A percentile compares a stretch with the other conserved stretches of the same genome.
phyloP scores from a whole-genome alignment of 441 rosid species.

The Arabidopsis lyrata region DNA sequence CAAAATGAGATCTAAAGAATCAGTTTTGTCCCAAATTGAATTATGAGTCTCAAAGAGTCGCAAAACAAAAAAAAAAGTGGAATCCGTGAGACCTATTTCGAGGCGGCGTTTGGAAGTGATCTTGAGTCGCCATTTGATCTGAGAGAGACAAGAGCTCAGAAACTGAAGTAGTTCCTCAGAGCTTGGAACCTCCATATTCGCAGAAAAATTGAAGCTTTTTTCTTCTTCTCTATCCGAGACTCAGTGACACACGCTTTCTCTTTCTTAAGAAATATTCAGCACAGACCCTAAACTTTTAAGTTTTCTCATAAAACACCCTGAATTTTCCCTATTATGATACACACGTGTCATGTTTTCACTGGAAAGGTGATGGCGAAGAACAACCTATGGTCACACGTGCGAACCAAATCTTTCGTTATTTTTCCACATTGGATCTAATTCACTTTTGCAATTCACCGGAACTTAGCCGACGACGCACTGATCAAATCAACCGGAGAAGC shows the following conservation, averaged over 20 bases:
- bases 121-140: conserved; percentile 81
- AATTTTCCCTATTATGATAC: background rate
- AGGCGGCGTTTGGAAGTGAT: conserved; percentile 74
- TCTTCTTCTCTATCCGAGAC: too few species aligned
- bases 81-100: conserved; percentile 62
- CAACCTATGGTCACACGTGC: conserved; percentile 37
- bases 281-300: background rate
- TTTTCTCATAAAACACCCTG: background rate
- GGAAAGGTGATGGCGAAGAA: conserved; percentile 2
- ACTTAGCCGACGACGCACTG: conserved; percentile 37
- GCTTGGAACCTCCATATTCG: conserved; percentile 53
- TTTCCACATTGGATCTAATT: conserved; percentile 23
- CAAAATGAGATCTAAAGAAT: conserved; percentile 6
- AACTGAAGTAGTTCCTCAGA: conserved; percentile 59
- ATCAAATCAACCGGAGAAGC: conserved; percentile 28
- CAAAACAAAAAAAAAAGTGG: background rate
- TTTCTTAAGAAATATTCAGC: background rate
- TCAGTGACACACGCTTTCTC: too few species aligned
- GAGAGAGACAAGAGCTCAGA: conserved; percentile 60
- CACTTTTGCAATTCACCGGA: conserved; percentile 22
- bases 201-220: background rate
- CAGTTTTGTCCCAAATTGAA: background rate
- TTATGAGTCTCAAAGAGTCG: conserved; percentile 1
- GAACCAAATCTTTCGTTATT: conserved; percentile 21
- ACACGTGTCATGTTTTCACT: conserved; percentile 20